Evolutionary conservation across 768 basidiomycete species (phyloP).

Genomic region (Hericium alpestre): DNA sequence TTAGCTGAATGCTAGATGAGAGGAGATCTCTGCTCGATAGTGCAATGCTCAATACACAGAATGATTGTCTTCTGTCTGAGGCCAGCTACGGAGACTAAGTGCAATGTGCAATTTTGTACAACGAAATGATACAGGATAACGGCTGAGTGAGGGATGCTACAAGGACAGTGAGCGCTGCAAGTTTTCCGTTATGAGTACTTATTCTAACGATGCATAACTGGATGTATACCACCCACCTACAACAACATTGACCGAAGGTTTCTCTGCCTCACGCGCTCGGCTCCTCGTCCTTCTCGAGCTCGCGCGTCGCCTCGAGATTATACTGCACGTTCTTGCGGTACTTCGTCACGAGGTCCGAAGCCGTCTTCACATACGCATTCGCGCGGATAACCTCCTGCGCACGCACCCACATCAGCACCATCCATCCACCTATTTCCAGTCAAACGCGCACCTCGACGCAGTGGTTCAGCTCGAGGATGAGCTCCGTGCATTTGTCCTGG

Average conservation of each 20-base stretch:
- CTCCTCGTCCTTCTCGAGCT: neutral
- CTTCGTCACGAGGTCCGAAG: constrained; percentile 75
- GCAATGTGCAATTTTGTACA: no score
- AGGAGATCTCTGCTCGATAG: no score
- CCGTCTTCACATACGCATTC: constrained; percentile 66
- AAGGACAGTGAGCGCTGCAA: no score
- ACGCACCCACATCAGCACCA: neutral
- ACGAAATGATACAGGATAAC: no score
- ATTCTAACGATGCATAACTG: neutral
- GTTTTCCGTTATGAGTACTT: no score
- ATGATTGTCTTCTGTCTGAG: no score
- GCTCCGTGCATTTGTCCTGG: constrained; percentile 89
- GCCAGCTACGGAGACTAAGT: no score
- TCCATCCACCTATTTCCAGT: neutral
- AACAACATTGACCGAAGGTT: neutral
- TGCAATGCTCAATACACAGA: no score
- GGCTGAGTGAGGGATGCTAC: no score
- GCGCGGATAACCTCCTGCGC: constrained; percentile 69
- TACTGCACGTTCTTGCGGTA: constrained; percentile 91
- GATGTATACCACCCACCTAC: neutral
- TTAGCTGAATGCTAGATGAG: no score
- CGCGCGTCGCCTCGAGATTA: constrained; percentile 69
- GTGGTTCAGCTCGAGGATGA: constrained; percentile 79
- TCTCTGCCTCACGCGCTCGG: neutral
- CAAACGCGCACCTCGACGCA: constrained; percentile 59